These are phyloP conservation scores for Mycena leptocephala DNA, from an alignment of 768 basidiomycete species.

Conservation along the genomic window DNA sequence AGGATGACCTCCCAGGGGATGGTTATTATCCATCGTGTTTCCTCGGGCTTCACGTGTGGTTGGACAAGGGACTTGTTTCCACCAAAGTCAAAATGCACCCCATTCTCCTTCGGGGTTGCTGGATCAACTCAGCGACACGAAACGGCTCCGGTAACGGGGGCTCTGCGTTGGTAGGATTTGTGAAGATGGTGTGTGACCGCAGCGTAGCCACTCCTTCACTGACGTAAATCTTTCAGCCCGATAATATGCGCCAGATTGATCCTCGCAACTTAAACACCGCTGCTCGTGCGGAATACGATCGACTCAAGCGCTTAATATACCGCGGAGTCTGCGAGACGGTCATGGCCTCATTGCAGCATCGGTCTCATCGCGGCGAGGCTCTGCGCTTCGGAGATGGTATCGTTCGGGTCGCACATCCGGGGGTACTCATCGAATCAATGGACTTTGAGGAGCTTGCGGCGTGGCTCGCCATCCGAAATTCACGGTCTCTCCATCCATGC, in stretches of 20 bases:
- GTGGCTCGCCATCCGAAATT: constrained; percentile 19
- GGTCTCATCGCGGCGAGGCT: constrained; percentile 18
- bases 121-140: constrained; percentile 33
- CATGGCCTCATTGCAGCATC: not conserved
- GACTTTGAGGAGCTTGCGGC: constrained; percentile 28
- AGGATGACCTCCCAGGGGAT: not conserved
- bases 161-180: constrained; percentile 23
- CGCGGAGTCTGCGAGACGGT: not conserved
- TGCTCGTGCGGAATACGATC: not conserved
- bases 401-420: constrained; percentile 8
- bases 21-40: constrained; percentile 23
- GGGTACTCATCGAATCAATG: constrained; percentile 29
- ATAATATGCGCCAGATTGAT: not conserved
- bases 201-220: not conserved
- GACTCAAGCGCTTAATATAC: constrained; percentile 18
- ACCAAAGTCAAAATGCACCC: constrained; percentile 39
- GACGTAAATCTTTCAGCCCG: not conserved
- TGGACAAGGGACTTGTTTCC: constrained; percentile 38
- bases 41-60: constrained; percentile 33
- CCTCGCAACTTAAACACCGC: not conserved
- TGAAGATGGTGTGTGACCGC: constrained; percentile 32
- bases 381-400: constrained; percentile 23
- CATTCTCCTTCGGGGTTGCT: constrained; percentile 31
- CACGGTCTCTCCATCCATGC: constrained; percentile 9
- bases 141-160: constrained; percentile 43